Base-by-base conservation (phyloP, 192 early-diverging fungal genomes). In the Bifiguratus adelaidae region DNA sequence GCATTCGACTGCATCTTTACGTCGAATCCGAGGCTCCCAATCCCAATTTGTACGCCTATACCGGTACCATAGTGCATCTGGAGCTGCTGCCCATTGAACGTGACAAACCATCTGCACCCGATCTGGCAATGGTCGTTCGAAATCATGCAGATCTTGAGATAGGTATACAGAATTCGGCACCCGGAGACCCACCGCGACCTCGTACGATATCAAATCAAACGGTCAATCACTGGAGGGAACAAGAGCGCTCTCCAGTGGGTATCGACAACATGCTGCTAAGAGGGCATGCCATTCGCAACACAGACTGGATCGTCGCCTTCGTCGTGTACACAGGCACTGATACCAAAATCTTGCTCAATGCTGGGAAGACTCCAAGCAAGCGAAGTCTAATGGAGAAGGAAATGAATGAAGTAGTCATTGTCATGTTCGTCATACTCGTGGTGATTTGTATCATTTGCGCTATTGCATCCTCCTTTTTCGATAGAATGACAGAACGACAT, bases 261-360 rank as follows among this genome's bases (percentile, higher is more conserved):
- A 86, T 89, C 35, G 84, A 78, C 56, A 83, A 85, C 52, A 53
- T 93, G 33, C 60, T 95, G n/a, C 63, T 97, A 12, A 76, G 94
- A 32, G 94, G 92, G 11, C 91, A 89, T 63, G 73, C 83, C 3
- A 56, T 97, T 23, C 70, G 89, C 28, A 97, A 97, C 67, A 95
- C 92, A 0, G 79, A 81, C 43, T 97, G 90, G 88, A 69, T 83
- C 6, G 77, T 92, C 48, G 92, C 89, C 2, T 37, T 91, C 0
- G 82, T 85, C 8, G 42, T 92, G 7, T 88, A 76, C 43, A 95
- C 94, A 2, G 94, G 94, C 16, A 65, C 70, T 4, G 85, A 93
- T 47, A 90, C 92, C 36, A 97, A 95, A 55, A 92, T 95, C 47
- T 82, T 86, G 61, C 70, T 90, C 15, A 95, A 95, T 64, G 80